Conservation (phyloP, 2,329 filamentous ascomycete genomes). For the Sarocladium strictum region DNA sequence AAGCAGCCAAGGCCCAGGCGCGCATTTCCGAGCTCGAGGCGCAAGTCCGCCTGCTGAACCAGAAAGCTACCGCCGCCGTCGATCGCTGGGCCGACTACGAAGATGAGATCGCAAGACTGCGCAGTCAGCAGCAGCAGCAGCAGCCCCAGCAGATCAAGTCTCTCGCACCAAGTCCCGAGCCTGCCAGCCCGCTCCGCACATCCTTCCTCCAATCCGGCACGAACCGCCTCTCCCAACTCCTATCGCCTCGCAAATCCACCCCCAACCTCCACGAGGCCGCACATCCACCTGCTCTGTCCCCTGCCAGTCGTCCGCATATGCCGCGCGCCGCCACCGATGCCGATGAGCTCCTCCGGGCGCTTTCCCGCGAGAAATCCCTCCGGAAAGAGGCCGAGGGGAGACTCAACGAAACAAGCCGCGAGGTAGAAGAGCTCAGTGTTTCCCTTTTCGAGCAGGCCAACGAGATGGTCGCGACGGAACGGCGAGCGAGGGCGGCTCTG, state of each 20-base stretch:
- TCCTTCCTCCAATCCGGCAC: conserved; percentile 42
- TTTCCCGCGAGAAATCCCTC: conserved; percentile 60
- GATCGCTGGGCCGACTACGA: conserved; percentile 73
- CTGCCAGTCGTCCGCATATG: conserved; percentile 16
- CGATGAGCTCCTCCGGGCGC: conserved; percentile 53
- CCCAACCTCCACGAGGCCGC: conserved; percentile 17
- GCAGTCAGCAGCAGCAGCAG: conserved; percentile 28
- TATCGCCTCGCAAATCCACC: conserved; percentile 41
- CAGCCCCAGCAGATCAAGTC: conserved; percentile 6
- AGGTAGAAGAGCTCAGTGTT: conserved; percentile 74
- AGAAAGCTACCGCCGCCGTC: conserved; percentile 61
- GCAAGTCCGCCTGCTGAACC: conserved; percentile 63
- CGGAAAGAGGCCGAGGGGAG: conserved; percentile 64
- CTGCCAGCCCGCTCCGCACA: conserved; percentile 24
- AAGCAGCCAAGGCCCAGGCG: conserved; percentile 40
- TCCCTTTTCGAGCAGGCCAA: conserved; percentile 78
- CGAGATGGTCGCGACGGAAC: conserved; percentile 77
- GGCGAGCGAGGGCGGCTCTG: conserved; percentile 62
- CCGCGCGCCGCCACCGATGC: conserved; percentile 22
- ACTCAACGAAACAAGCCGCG: conserved; percentile 58
- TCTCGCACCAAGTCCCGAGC: conserved; percentile 3
- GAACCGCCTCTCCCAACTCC: conserved; percentile 38
- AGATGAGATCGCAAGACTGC: conserved; percentile 63
- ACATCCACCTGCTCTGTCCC: conserved; percentile 14
- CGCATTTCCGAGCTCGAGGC: conserved; percentile 64